Evolutionary conservation across 2,329 filamentous ascomycete genomes (phyloP), one percentile per base, ranked within the genome.

Genomic region (Penicillium sp.): DNA sequence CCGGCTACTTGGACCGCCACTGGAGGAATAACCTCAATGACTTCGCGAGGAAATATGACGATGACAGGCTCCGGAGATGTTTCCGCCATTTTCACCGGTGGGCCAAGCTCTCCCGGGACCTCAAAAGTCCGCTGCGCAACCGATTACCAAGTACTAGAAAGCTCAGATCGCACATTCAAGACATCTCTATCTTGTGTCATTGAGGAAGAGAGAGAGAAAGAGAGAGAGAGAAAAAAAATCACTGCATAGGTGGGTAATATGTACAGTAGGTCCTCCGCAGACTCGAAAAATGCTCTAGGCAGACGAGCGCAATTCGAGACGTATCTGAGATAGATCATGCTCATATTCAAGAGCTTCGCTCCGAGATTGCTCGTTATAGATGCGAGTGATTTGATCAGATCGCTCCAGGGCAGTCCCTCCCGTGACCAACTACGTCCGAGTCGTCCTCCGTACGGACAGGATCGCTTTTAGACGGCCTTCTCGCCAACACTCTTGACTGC

Each of bases 401-500:
- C 50, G 28, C 49, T 32, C 43, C 35, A 27, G 29, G 3, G 5
- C 18, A 32, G 29, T 11, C 37, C 6, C 26, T 12, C 40, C 29
- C 11, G 24, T 24, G n/a, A 34, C 40, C 5, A 12, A 40, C 46
- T 42, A 32, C 27, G 47, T 28, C 26, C 9, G 39, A 4, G 7
- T 32, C 45, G 40, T 44, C 42, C 25, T 39, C 37, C 33, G 7
- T 36, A 4, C 25, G 5, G 9, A 24, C 12, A 9, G 18, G 5
- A 18, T 4, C 33, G 5, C 37, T 33, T 48, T 48, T 60, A 62
- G 24, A 51, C 48, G 9, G 56, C 44, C 54, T 61, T 60, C 48
- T 55, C 47, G n/a, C 26, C 47, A 11, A 41, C 49, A 34, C 27
- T 37, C 59, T 66, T 68, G 11, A 69, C 63, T 40, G 55, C 62